Conservation (phyloP, 176 grass and related monocot species). For the Juncus inflexus region DNA sequence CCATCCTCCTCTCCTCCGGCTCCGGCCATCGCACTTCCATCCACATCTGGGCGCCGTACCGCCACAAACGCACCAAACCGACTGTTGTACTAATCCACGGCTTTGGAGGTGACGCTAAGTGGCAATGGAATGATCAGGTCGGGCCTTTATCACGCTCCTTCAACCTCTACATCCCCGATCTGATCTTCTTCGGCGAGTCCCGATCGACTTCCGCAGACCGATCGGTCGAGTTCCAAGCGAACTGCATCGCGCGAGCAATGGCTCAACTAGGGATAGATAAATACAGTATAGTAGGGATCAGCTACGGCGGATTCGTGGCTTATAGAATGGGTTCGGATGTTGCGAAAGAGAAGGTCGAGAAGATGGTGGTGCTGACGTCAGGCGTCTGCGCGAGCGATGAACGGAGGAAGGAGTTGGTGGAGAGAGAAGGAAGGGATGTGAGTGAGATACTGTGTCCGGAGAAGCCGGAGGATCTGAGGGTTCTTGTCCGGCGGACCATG, state of each 20-base stretch:
- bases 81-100: conserved; percentile 42
- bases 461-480: conserved; percentile 51
- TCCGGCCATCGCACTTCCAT: conserved; percentile 42
- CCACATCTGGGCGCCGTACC: conserved; percentile 63
- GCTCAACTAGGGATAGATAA: conserved; percentile 42
- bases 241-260: conserved; percentile 68
- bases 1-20: conserved; percentile 27
- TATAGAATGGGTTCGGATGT: conserved; percentile 51
- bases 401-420: conserved; percentile 40
- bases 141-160: conserved; percentile 36
- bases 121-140: conserved; percentile 42
- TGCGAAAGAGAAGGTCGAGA: conserved; percentile 33
- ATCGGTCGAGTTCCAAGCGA: conserved; percentile 67
- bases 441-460: conserved; percentile 58
- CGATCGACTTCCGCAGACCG: conserved; percentile 38
- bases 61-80: conserved; percentile 32
- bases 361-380: conserved; percentile 57
- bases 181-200: conserved; percentile 46
- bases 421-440: conserved; percentile 46
- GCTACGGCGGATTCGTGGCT: conserved; percentile 49
- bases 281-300: conserved; percentile 55
- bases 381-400: conserved; percentile 40
- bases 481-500: conserved; percentile 68
- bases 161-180: conserved; percentile 50
- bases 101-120: conserved; percentile 51